These are phyloP conservation scores for Huntiella abstrusa DNA, from an alignment of 2,329 filamentous ascomycete genomes.

Conservation along the genomic window DNA sequence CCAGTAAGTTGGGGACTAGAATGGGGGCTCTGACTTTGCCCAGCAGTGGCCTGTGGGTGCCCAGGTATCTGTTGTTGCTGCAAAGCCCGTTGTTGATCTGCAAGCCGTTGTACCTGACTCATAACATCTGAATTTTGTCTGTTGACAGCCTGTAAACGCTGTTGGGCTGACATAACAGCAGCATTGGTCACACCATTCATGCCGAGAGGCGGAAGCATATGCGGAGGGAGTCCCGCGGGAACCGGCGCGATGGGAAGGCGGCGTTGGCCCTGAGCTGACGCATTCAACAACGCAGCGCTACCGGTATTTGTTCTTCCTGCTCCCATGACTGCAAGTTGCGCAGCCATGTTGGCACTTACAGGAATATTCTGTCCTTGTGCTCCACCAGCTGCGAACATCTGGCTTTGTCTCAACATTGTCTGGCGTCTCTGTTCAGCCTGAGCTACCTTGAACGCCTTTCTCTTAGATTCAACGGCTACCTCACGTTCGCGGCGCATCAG, in stretches of 20 bases:
- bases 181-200: slow-evolving; percentile 39
- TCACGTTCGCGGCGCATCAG: slow-evolving; percentile 76
- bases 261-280: slow-evolving; percentile 26
- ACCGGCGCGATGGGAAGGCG: slow-evolving; percentile 36
- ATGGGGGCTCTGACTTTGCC: slow-evolving; percentile 18
- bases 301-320: background rate
- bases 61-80: slow-evolving; percentile 26
- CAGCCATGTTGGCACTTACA: slow-evolving; percentile 3
- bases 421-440: slow-evolving; percentile 37
- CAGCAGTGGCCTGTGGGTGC: slow-evolving; percentile 15
- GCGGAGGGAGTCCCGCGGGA: slow-evolving; percentile 28
- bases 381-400: slow-evolving; percentile 4
- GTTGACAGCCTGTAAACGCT: slow-evolving; percentile 13
- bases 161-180: slow-evolving; percentile 23
- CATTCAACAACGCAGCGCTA: slow-evolving; percentile 12
- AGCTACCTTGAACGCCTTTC: slow-evolving; percentile 34
- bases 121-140: slow-evolving; percentile 23
- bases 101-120: slow-evolving; percentile 45
- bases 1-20: slow-evolving; percentile 24
- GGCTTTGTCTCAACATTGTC: slow-evolving; percentile 4
- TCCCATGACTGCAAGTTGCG: background rate
- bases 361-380: background rate
- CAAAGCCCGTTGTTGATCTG: slow-evolving; percentile 42
- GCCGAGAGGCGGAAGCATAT: slow-evolving; percentile 30
- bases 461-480: slow-evolving; percentile 38